These are phyloP conservation scores for Panicum hallii DNA, from an alignment of 202 grass and related monocot genomes.

Conservation along the genomic window DNA sequence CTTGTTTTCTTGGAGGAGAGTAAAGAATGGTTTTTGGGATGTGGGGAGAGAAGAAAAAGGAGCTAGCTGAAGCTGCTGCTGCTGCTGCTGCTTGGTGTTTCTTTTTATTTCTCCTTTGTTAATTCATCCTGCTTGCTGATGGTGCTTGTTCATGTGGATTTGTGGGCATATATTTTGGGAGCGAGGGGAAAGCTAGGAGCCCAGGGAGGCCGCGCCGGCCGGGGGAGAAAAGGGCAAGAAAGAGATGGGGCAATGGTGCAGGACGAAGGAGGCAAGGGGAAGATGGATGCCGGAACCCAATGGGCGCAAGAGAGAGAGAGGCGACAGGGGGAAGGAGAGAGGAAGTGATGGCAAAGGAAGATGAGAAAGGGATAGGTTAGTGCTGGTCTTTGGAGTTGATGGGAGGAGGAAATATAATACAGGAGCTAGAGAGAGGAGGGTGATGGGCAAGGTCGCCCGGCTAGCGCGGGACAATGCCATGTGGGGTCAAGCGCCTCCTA, in stretches of 20 bases:
- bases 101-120: conserved; percentile 41
- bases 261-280: background rate
- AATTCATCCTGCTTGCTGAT: conserved; percentile 51
- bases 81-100: conserved; percentile 17
- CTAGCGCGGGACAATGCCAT: background rate
- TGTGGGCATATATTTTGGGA: conserved; percentile 49
- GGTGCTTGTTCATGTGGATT: conserved; percentile 48
- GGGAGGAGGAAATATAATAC: conserved; percentile 54
- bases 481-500: background rate
- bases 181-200: conserved; percentile 38
- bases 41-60: conserved; percentile 39
- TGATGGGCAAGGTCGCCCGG: background rate
- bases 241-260: conserved; percentile 32
- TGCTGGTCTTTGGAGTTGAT: conserved; percentile 53
- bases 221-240: background rate
- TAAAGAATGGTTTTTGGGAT: conserved; percentile 74
- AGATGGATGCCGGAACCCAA: conserved; percentile 46
- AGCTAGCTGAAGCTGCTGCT: conserved; percentile 31
- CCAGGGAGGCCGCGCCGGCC: background rate
- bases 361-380: conserved; percentile 59
- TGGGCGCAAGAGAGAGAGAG: conserved; percentile 21
- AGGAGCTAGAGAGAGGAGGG: conserved; percentile 12
- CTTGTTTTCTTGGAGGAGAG: conserved; percentile 67
- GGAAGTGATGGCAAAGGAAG: conserved; percentile 53
- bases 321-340: background rate